Base-by-base conservation (phyloP, 129 eudicot genomes). In the Escallonia herrerae region DNA sequence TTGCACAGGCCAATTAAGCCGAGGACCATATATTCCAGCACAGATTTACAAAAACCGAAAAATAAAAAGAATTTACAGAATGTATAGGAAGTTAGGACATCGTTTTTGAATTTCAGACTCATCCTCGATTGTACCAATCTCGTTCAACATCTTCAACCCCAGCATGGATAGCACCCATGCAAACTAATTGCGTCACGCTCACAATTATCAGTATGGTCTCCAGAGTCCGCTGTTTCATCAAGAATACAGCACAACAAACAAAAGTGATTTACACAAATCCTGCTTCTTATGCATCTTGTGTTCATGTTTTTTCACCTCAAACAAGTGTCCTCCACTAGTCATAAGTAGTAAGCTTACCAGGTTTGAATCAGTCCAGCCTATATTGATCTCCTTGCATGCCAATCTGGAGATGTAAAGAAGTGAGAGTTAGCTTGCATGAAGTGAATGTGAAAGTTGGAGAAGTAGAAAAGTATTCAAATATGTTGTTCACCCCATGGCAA, bases 401-500 rank as follows among this genome's bases (percentile, higher is more conserved):
- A 93, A 71, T 75, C 99, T 93, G 77, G 39, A 56, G 62, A 62
- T 0, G 13, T 2, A 42, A 5, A 43, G 22, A 7, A 54, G 4
- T 72, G 40, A 45, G 15, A 33, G 58, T 14, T 15, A 66, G 39
- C 53, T 38, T 22, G 33, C 33, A 22, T 22, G 33, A 22, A 22
- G 33, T 22, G 33, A 70, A 40, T 12, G 43, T 14, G 14, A 4
- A 42, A 12, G 48, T 41, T 3, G 12, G 6, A 48, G 15, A 41
- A 64, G 5, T 8, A 65, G 15, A 66, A 61, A 3, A 51, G 6
- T 2, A 38, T 11, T 11, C 2, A 33, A 60, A 15, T 33, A 59
- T 7, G 40, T 22, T 22, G 33, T n/a, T 64, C 76, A 93, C 99
- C 99, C 99, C 90, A 84, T 88, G 64, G 99, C 95, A 54, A 93